Percentiles rank a stretch among this genome's conserved stretches.
phyloP scores from a whole-genome alignment of 2,329 filamentous ascomycete species.

The Ophidiomyces ophidiicola region DNA sequence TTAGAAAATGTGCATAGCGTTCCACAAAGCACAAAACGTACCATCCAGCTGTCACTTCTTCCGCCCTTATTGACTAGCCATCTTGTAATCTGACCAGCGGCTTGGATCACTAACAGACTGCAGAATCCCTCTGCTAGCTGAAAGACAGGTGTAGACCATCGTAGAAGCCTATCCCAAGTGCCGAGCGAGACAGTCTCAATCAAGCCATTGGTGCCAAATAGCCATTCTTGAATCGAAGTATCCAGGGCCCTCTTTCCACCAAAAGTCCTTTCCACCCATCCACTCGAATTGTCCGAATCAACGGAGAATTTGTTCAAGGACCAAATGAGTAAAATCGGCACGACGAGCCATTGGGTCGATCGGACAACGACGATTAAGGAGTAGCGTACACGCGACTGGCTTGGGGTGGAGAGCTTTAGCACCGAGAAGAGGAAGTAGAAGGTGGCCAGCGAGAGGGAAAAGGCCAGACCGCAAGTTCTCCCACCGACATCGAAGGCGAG shows the following conservation, averaged over 20 bases:
- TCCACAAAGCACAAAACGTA: constrained; percentile 38
- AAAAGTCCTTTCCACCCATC: constrained; percentile 74
- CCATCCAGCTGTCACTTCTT: constrained; percentile 92
- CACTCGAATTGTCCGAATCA: constrained; percentile 54
- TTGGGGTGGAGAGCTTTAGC: constrained; percentile 69
- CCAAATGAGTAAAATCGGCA: constrained; percentile 84
- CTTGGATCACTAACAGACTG: constrained; percentile 88
- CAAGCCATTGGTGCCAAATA: constrained; percentile 75
- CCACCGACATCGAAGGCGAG: constrained; percentile 97
- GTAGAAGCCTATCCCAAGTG: constrained; percentile 74
- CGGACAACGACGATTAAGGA: constrained; percentile 57
- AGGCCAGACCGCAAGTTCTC: constrained; percentile 83
- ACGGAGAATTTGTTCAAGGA: constrained; percentile 89
- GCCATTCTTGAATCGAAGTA: constrained; percentile 64
- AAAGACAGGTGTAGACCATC: constrained; percentile 87
- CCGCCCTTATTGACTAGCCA: constrained; percentile 84
- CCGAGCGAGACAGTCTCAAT: constrained; percentile 70
- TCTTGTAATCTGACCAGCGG: constrained; percentile 81
- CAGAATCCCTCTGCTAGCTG: constrained; percentile 94
- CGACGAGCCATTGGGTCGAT: constrained; percentile 71
- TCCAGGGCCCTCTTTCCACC: constrained; percentile 50
- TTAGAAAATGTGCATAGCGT: not conserved
- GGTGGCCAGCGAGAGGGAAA: constrained; percentile 73
- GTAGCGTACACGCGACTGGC: constrained; percentile 61
- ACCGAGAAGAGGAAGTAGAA: constrained; percentile 86